phyloP scores from a whole-genome alignment of 192 early-diverging fungal species.

The Oehlia diaphana region DNA sequence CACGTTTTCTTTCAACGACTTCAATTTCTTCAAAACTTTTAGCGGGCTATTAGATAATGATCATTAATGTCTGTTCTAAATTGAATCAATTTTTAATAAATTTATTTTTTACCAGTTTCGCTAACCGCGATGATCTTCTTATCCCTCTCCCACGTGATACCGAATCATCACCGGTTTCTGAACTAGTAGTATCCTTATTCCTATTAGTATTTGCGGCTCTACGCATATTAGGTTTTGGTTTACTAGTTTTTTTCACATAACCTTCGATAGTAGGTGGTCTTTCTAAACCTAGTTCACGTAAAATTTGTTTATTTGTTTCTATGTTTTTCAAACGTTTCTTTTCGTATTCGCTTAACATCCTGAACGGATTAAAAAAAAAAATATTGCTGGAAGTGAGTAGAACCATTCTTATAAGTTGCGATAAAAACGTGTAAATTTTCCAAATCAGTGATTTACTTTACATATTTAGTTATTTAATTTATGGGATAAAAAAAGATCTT shows the following conservation, averaged over 20 bases:
- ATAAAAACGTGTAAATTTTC: no score
- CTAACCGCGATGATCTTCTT: no score
- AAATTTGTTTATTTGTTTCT: slow-evolving; percentile 12
- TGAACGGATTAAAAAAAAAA: no score
- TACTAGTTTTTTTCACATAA: not conserved
- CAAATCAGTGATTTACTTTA: no score
- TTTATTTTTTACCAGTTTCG: no score
- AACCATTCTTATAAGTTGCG: no score
- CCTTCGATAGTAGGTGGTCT: not conserved
- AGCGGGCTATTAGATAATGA: not conserved
- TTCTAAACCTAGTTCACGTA: slow-evolving; percentile 16
- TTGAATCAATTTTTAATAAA: not conserved
- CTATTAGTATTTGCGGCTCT: not conserved
- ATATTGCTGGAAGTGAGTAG: no score
- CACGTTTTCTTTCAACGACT: not conserved
- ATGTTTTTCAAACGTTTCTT: slow-evolving; percentile 37
- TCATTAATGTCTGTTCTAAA: no score
- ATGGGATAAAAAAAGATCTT: no score
- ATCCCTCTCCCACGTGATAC: no score
- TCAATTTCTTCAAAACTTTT: not conserved
- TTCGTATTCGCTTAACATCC: slow-evolving; percentile 34
- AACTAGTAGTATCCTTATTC: not conserved
- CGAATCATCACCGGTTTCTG: not conserved
- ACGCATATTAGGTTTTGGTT: not conserved
- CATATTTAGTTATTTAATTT: no score